These are phyloP conservation scores for Debaryomyces nepalensis DNA, from an alignment of 1,139 yeast species.

Conservation along the genomic window DNA sequence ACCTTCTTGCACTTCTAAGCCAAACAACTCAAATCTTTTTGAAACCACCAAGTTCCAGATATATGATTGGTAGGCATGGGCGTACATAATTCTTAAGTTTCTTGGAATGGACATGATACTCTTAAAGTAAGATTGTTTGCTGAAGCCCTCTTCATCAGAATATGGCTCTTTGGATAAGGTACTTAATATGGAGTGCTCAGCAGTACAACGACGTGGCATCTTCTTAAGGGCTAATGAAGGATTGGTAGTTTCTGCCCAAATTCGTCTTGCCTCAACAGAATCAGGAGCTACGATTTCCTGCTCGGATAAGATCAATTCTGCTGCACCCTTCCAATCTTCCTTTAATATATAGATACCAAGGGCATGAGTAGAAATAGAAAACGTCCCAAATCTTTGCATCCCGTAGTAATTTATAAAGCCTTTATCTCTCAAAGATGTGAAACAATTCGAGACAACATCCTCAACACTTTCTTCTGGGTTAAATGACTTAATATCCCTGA, in stretches of 20 bases:
- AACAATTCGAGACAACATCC: slow-evolving; percentile 52
- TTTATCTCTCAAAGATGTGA: slow-evolving; percentile 58
- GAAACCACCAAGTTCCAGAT: slow-evolving; percentile 92
- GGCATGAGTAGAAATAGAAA: slow-evolving; percentile 86
- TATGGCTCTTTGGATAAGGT: slow-evolving; percentile 54
- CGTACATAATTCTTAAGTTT: slow-evolving; percentile 91
- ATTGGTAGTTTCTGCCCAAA: slow-evolving; percentile 79
- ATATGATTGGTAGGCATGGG: slow-evolving; percentile 95
- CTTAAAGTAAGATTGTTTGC: slow-evolving; percentile 61
- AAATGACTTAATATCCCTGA: slow-evolving; percentile 64
- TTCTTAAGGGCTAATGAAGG: slow-evolving; percentile 64
- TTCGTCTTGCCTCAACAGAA: slow-evolving; percentile 76
- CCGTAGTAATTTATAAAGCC: slow-evolving; percentile 96
- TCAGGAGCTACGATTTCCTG: slow-evolving; percentile 85
- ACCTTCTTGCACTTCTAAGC: slow-evolving; percentile 73
- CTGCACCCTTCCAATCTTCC: slow-evolving; percentile 81
- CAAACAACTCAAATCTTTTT: slow-evolving; percentile 72
- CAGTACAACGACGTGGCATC: slow-evolving; percentile 89
- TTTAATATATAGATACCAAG: slow-evolving; percentile 75
- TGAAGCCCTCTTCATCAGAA: slow-evolving; percentile 51
- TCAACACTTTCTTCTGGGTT: slow-evolving; percentile 39
- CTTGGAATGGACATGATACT: slow-evolving; percentile 94
- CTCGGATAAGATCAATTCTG: slow-evolving; percentile 75
- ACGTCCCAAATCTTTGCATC: slow-evolving; percentile 97
- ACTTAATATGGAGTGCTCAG: slow-evolving; percentile 76